These are phyloP conservation scores for Apiotrichum gracile DNA, from an alignment of 1,284 basidiomycete species.

Conservation along the genomic window DNA sequence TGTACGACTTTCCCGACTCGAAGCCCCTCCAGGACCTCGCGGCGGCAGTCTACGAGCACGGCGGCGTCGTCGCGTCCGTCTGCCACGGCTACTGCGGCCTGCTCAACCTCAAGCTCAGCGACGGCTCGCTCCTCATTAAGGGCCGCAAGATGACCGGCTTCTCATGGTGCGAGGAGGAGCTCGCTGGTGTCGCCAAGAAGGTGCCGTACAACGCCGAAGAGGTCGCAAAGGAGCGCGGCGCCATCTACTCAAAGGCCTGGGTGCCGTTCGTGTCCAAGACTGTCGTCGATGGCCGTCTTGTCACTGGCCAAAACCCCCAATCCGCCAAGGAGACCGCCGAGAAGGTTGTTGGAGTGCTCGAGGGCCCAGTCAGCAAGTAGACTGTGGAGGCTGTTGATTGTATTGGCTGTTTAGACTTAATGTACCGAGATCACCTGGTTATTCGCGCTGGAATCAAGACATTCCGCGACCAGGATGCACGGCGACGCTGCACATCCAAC, in stretches of 20 bases:
- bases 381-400: too few species aligned
- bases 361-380: background rate
- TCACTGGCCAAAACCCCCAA: constrained; percentile 12
- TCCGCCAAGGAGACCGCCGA: background rate
- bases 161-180: constrained; percentile 4
- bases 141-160: constrained; percentile 11
- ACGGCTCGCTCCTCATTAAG: background rate
- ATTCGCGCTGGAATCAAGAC: too few species aligned
- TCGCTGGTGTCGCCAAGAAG: background rate
- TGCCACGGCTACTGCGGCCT: constrained; percentile 13
- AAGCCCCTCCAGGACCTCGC: constrained; percentile 5
- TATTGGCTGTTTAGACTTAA: too few species aligned
- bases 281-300: constrained; percentile 5
- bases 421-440: too few species aligned
- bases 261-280: background rate
- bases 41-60: constrained; percentile 2
- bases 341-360: background rate
- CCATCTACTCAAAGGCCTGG: background rate
- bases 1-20: constrained; percentile 12
- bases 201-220: constrained; percentile 4
- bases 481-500: background rate
- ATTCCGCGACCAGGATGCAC: too few species aligned
- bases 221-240: background rate
- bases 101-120: constrained; percentile 2
- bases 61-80: constrained; percentile 11